A percentile compares a stretch with the other conserved stretches of the same genome.
These are phyloP conservation scores for Quercus glauca DNA, from an alignment of 306 rosid genomes.

Conservation along the genomic window DNA sequence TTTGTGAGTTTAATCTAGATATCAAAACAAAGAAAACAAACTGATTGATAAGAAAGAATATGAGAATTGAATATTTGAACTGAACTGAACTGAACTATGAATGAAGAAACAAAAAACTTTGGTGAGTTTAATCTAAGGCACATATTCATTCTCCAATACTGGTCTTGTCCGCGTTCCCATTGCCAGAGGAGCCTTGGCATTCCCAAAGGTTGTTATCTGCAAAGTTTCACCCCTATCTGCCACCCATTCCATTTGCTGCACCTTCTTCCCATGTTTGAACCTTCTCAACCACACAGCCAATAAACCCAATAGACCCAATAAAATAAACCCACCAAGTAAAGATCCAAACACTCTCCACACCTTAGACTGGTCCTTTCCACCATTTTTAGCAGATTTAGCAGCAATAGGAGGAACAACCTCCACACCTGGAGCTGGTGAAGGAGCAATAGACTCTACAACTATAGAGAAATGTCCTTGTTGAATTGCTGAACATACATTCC, in stretches of 20 bases:
- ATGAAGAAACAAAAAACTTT: conserved; percentile 15
- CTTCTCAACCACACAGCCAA: conserved; percentile 19
- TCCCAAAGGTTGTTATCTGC: conserved; percentile 25
- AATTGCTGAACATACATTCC: conserved; percentile 35
- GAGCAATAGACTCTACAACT: conserved; percentile 37
- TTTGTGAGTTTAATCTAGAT: conserved; percentile 22
- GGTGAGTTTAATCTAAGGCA: conserved; percentile 34
- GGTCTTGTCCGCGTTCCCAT: conserved; percentile 45
- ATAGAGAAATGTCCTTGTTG: conserved; percentile 57
- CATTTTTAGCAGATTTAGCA: neutral
- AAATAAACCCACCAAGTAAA: conserved; percentile 26
- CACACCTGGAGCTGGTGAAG: conserved; percentile 20
- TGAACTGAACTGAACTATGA: conserved; percentile 12
- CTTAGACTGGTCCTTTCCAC: neutral
- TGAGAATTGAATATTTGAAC: neutral
- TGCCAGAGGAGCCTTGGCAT: conserved; percentile 42
- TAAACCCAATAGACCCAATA: conserved; percentile 20
- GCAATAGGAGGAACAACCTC: neutral
- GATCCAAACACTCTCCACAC: conserved; percentile 27
- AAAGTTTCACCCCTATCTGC: conserved; percentile 19
- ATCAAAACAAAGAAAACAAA: no score
- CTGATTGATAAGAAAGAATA: no score
- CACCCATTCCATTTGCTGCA: conserved; percentile 29
- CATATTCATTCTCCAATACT: conserved; percentile 36
- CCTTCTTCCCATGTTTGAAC: conserved; percentile 6